Conservation (phyloP, 2,329 filamentous ascomycete species). For the Phaeosphaeria sp. region DNA sequence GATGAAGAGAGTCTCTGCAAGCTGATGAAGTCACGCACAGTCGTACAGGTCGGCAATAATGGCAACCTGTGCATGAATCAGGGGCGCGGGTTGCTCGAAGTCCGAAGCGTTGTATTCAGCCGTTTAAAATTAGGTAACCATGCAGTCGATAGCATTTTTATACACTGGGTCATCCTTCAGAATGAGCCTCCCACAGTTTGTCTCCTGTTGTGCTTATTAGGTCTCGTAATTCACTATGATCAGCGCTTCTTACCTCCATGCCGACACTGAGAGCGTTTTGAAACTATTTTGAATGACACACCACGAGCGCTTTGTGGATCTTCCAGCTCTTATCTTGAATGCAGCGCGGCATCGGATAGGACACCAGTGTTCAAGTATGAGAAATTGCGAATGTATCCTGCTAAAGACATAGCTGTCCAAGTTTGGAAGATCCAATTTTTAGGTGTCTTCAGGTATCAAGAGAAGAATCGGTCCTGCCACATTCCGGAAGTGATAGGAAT, state of each 20-base stretch:
- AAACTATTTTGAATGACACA: conserved; percentile 31
- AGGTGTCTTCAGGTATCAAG: too few relatives aligned
- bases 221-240: neutral
- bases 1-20: conserved; percentile 22
- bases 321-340: conserved; percentile 27
- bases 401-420: too few relatives aligned
- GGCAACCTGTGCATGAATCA: conserved; percentile 28
- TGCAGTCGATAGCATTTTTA: conserved; percentile 27
- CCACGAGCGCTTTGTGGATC: conserved; percentile 27
- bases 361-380: conserved; percentile 15
- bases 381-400: too few relatives aligned
- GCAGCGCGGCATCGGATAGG: conserved; percentile 23
- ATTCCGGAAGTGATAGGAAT: too few relatives aligned
- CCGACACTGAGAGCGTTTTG: conserved; percentile 22
- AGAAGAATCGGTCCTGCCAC: too few relatives aligned
- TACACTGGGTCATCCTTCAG: conserved; percentile 24
- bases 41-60: conserved; percentile 30
- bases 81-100: conserved; percentile 16
- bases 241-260: conserved; percentile 16
- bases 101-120: conserved; percentile 17
- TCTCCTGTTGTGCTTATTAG: conserved; percentile 18
- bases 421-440: too few relatives aligned
- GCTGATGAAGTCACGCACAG: conserved; percentile 24
- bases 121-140: conserved; percentile 31
- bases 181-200: conserved; percentile 18